Conservation (phyloP, 345 rosid genomes). For the Anacardium occidentale region DNA sequence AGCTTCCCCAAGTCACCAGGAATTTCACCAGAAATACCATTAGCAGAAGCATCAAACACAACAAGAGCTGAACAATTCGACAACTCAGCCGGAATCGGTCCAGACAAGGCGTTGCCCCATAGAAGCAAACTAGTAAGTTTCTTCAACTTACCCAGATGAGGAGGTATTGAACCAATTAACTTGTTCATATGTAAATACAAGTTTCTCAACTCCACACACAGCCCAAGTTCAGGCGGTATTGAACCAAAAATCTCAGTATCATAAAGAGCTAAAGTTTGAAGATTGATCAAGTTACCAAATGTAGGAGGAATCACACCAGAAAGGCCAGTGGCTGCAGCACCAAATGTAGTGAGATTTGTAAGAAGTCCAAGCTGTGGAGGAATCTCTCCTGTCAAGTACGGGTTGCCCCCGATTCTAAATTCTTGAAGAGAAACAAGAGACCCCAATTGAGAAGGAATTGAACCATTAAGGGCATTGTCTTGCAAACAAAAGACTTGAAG, state of each 20-base stretch:
- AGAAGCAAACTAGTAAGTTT: constrained; percentile 89
- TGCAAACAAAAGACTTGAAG: constrained; percentile 81
- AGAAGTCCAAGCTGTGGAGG: constrained; percentile 74
- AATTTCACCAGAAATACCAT: constrained; percentile 69
- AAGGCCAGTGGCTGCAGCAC: constrained; percentile 86
- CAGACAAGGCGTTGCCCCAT: constrained; percentile 84
- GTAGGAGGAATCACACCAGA: constrained; percentile 80
- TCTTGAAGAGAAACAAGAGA: constrained; percentile 73
- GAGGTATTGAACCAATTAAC: constrained; percentile 82
- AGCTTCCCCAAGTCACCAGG: constrained; percentile 85
- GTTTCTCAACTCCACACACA: constrained; percentile 74
- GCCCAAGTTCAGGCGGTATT: constrained; percentile 78
- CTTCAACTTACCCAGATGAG: constrained; percentile 73
- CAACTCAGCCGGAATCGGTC: constrained; percentile 72
- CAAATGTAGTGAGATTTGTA: constrained; percentile 80
- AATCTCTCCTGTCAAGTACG: constrained; percentile 70
- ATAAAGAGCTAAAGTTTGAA: constrained; percentile 83
- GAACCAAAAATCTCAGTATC: constrained; percentile 79
- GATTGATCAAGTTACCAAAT: constrained; percentile 77
- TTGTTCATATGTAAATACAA: constrained; percentile 93
- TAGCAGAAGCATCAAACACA: constrained; percentile 87
- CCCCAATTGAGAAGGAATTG: constrained; percentile 81
- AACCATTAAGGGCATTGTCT: constrained; percentile 80
- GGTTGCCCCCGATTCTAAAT: constrained; percentile 85
- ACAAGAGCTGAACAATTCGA: constrained; percentile 91